A percentile compares a stretch with the other conserved stretches of the same genome.
These are phyloP conservation scores for Monosporascus sp. DNA, from an alignment of 2,329 filamentous ascomycete species.

Conservation along the genomic window DNA sequence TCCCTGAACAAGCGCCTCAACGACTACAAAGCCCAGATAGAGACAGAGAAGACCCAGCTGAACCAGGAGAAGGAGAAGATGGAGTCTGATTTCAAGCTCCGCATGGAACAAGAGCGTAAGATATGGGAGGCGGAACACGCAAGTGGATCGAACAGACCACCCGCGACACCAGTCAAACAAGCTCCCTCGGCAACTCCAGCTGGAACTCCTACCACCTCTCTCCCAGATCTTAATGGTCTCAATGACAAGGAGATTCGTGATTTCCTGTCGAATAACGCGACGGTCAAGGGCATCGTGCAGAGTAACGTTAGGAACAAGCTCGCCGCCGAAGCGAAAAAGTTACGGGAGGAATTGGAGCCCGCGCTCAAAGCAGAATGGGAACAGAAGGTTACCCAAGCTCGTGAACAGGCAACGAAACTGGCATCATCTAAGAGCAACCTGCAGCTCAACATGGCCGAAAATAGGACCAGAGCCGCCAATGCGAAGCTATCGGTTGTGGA, in stretches of 20 bases:
- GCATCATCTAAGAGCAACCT: conserved; percentile 69
- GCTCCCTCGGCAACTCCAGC: conserved; percentile 31
- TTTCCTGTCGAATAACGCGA: conserved; percentile 51
- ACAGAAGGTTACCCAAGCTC: conserved; percentile 47
- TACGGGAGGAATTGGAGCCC: conserved; percentile 49
- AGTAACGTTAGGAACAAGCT: conserved; percentile 67
- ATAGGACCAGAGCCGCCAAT: conserved; percentile 55
- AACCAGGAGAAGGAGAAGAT: conserved; percentile 61
- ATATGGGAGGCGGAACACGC: conserved; percentile 23
- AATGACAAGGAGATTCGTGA: conserved; percentile 52
- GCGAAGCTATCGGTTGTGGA: conserved; percentile 76
- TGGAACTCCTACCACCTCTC: conserved; percentile 25
- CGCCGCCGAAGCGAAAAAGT: conserved; percentile 56
- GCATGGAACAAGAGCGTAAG: conserved; percentile 25
- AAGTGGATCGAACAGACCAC: conserved; percentile 13
- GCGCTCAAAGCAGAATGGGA: conserved; percentile 44
- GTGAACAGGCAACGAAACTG: conserved; percentile 63
- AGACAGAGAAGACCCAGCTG: conserved; percentile 49
- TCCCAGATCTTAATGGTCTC: conserved; percentile 42
- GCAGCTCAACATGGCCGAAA: conserved; percentile 75
- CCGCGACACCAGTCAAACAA: conserved; percentile 37
- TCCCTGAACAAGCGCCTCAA: conserved; percentile 64
- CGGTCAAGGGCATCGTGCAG: conserved; percentile 52
- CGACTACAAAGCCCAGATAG: conserved; percentile 49
- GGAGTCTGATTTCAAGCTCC: conserved; percentile 43